Evolutionary conservation across 148 eudicot genomes (phyloP).

Genomic region (Tetragonia tetragonoides): DNA sequence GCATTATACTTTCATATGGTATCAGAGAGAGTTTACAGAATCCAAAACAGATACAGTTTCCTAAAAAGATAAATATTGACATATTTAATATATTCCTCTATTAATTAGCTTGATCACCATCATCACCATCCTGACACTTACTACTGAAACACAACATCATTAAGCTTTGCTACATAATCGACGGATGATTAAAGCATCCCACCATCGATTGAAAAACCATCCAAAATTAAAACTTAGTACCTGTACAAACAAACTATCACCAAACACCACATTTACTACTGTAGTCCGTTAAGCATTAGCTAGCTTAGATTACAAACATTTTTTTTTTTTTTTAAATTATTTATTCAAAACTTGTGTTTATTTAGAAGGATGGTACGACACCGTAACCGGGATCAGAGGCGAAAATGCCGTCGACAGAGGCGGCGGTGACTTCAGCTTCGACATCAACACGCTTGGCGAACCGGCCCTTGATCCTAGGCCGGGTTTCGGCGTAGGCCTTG

Average conservation of each 20-base stretch:
- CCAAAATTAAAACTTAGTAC: background rate
- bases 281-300: background rate
- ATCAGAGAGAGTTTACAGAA: too few species aligned
- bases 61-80: too few species aligned
- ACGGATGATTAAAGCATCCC: background rate
- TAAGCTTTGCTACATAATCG: too few species aligned
- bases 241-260: background rate
- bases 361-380: conserved; percentile 54
- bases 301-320: background rate
- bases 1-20: too few species aligned
- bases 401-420: conserved; percentile 34
- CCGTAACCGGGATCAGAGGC: conserved; percentile 49
- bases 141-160: too few species aligned
- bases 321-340: background rate
- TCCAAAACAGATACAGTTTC: too few species aligned
- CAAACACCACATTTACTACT: background rate
- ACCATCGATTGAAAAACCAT: background rate
- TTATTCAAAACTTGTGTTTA: background rate
- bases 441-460: conserved; percentile 72
- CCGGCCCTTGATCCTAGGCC: conserved; percentile 82
- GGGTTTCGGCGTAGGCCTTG: conserved; percentile 82
- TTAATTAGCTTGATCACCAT: too few species aligned
- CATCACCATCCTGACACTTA: too few species aligned
- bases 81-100: too few species aligned
- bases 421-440: conserved; percentile 23